Conservation (phyloP, 1,284 basidiomycete genomes). For the Hymenochaete sp. region DNA sequence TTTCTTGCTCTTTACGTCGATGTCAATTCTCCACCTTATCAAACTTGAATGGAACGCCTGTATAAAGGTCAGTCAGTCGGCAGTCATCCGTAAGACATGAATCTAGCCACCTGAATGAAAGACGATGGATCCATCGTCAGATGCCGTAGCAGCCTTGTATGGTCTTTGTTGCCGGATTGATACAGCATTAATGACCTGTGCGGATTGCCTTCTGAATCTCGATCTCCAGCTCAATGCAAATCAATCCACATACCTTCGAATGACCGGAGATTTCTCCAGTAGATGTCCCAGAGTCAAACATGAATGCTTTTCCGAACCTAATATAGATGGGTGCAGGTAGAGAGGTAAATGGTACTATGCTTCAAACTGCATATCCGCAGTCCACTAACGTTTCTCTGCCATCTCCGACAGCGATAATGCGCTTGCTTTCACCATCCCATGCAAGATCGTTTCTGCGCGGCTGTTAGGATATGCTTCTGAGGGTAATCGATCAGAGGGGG, state of each 20-base stretch:
- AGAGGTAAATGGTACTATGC: background rate
- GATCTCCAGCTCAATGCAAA: background rate
- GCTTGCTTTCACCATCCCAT: slow-evolving; percentile 96
- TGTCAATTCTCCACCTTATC: slow-evolving; percentile 48
- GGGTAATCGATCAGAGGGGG: background rate
- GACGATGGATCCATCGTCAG: slow-evolving; percentile 77
- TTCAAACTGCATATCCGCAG: background rate
- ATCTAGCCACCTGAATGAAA: slow-evolving; percentile 60
- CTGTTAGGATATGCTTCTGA: background rate
- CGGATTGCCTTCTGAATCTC: background rate
- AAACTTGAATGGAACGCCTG: slow-evolving; percentile 84
- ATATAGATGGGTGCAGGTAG: background rate
- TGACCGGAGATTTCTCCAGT: slow-evolving; percentile 94
- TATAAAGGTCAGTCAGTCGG: background rate
- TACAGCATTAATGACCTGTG: slow-evolving; percentile 78
- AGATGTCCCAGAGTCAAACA: slow-evolving; percentile 81
- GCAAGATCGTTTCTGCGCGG: slow-evolving; percentile 78
- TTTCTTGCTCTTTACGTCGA: background rate
- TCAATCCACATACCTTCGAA: slow-evolving; percentile 56
- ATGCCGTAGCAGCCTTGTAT: slow-evolving; percentile 82
- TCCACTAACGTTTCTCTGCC: slow-evolving; percentile 75
- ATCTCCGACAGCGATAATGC: slow-evolving; percentile 94
- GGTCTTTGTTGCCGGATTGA: slow-evolving; percentile 87
- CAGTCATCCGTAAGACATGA: background rate
- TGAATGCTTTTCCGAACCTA: slow-evolving; percentile 83